Base-by-base conservation (phyloP, 2,329 filamentous ascomycete genomes). In the Monosporascus sp. region DNA sequence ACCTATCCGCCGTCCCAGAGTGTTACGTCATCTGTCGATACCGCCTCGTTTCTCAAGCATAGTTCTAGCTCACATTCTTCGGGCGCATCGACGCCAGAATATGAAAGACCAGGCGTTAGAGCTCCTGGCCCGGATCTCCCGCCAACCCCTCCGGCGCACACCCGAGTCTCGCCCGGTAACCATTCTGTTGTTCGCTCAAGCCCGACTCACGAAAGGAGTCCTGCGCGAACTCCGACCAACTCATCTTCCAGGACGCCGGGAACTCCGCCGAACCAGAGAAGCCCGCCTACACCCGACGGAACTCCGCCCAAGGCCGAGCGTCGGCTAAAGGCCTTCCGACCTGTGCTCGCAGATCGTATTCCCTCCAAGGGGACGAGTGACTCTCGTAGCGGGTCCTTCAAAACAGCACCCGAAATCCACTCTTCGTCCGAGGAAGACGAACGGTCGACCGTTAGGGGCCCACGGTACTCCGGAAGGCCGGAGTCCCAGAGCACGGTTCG, bases 271-370 rank as follows among this genome's bases (percentile, higher is more conserved):
- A 81, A 83, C 58, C 82, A 86, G 58, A 78, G 79, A 63, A 88
- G 84, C 61, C 86, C 86, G 17, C 87, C 86, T 35, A 91, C 88
- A 3, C 88, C 88, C 37, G 88, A 91, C 69, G 80, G 87, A 46
- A 91, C 88, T 17, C 88, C 87, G 50, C 88, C 88, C 37, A 79
- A 83, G 55, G 68, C 70, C 44, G 64, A 67, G 48, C 69, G 68
- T 38, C 75, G 74, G 53, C 70, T 76, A 17, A 74, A 72, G 63
- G 65, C 71, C 51, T 64, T 74, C 46, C 78, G 80, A 35, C 78
- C 79, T 18, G 66, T 69, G 18, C 63, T 76, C 45, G 70, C 69
- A 57, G 78, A 84, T 58, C 77, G 79, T 37, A 68, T 73, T 40
- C 68, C 70, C 22, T 81, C 79, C 35, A 80, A 80, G 56, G 70